Conservation (phyloP, 805 yeast genomes). For the Vanderwaltozyma polyspora region DNA sequence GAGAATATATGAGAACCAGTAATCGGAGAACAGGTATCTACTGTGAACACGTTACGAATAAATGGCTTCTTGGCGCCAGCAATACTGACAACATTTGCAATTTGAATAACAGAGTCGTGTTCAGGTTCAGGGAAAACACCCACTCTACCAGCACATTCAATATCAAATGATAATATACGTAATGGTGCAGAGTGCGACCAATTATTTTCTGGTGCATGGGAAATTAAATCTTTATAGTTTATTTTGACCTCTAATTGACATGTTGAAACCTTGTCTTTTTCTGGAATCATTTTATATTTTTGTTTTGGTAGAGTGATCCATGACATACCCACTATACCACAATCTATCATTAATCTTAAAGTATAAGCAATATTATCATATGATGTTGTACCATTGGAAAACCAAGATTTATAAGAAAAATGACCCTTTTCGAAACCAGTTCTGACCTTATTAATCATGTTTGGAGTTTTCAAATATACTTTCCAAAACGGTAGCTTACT, state of each 20-base stretch:
- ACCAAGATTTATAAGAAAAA: conserved; percentile 52
- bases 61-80: conserved; percentile 76
- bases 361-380: conserved; percentile 86
- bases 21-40: conserved; percentile 81
- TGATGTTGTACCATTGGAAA: conserved; percentile 50
- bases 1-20: conserved; percentile 87
- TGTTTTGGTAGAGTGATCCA: conserved; percentile 86
- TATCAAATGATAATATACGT: conserved; percentile 88
- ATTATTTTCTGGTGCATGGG: conserved; percentile 87
- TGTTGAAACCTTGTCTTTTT: conserved; percentile 42
- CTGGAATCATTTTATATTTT: conserved; percentile 43
- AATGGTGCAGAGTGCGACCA: conserved; percentile 91
- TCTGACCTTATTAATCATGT: conserved; percentile 56
- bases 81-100: conserved; percentile 83
- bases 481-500: conserved; percentile 69
- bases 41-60: conserved; percentile 88
- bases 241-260: conserved; percentile 80
- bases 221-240: conserved; percentile 52
- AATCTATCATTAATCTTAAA: conserved; percentile 82
- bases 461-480: conserved; percentile 55
- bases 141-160: conserved; percentile 96
- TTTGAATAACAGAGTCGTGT: conserved; percentile 89
- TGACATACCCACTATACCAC: conserved; percentile 89
- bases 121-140: conserved; percentile 95
- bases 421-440: conserved; percentile 78